Evolutionary conservation across 257 asterid genomes (phyloP).

Genomic region (Fraxinus pennsylvanica): DNA sequence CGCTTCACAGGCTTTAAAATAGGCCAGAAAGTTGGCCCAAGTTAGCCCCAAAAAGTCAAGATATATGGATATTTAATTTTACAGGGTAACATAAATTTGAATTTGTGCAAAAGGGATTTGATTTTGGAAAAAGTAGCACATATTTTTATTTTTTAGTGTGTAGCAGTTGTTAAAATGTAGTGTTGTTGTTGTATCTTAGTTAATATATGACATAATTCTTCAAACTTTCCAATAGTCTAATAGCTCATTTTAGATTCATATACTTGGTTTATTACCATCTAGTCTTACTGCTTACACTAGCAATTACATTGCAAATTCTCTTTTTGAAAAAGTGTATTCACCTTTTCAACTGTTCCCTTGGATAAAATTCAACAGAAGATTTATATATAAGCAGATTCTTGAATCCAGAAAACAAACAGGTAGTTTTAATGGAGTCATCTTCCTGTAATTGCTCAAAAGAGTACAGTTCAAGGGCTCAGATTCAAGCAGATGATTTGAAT

Average conservation of each 20-base stretch:
- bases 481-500: background rate
- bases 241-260: slow-evolving; percentile 26
- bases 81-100: background rate
- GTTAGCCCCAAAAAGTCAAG: background rate
- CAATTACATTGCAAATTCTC: slow-evolving; percentile 28
- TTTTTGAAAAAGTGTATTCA: background rate
- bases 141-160: slow-evolving; percentile 25
- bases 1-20: background rate
- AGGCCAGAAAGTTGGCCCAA: background rate
- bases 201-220: slow-evolving; percentile 36
- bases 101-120: background rate
- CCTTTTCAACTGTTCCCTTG: slow-evolving; percentile 46
- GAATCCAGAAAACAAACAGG: background rate
- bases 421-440: slow-evolving; percentile 3
- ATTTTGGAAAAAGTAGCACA: slow-evolving; percentile 19
- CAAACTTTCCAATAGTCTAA: slow-evolving; percentile 32
- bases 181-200: slow-evolving; percentile 46
- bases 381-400: slow-evolving; percentile 15
- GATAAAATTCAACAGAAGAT: slow-evolving; percentile 26
- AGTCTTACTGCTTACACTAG: slow-evolving; percentile 47
- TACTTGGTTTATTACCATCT: slow-evolving; percentile 34
- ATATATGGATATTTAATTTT: background rate
- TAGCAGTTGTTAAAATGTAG: slow-evolving; percentile 67
- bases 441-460: background rate
- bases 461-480: background rate